Conservation (phyloP, 805 yeast species). For the Cyberlindnera samutprakarnensis region DNA sequence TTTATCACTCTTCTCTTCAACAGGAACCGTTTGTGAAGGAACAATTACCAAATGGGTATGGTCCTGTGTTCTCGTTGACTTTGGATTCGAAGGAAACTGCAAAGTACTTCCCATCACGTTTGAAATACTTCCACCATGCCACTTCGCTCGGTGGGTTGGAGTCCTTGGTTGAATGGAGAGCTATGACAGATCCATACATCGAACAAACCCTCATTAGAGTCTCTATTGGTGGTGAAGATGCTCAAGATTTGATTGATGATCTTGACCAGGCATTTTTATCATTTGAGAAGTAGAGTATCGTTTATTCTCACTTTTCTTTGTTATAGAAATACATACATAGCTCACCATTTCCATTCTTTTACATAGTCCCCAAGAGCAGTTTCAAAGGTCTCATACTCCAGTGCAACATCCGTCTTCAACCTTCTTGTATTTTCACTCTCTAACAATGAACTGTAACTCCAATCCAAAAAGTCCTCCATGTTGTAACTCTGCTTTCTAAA, state of each 20-base stretch:
- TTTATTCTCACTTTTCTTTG: neutral
- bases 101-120: slow-evolving; percentile 50
- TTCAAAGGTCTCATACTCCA: slow-evolving; percentile 54
- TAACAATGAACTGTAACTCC: slow-evolving; percentile 66
- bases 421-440: slow-evolving; percentile 57
- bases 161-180: slow-evolving; percentile 86
- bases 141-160: slow-evolving; percentile 93
- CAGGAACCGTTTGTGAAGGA: slow-evolving; percentile 54
- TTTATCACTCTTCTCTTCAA: slow-evolving; percentile 76
- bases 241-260: slow-evolving; percentile 71
- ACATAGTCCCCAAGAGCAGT: slow-evolving; percentile 20
- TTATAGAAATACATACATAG: neutral
- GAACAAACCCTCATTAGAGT: slow-evolving; percentile 57
- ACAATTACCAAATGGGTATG: slow-evolving; percentile 58
- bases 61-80: slow-evolving; percentile 73
- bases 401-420: slow-evolving; percentile 65
- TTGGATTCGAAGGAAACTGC: slow-evolving; percentile 48
- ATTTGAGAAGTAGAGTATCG: slow-evolving; percentile 7
- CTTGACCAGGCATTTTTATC: slow-evolving; percentile 45
- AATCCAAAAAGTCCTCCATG: slow-evolving; percentile 91
- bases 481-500: slow-evolving; percentile 81
- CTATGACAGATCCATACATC: slow-evolving; percentile 55
- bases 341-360: slow-evolving; percentile 21
- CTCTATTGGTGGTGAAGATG: slow-evolving; percentile 74
- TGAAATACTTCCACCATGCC: slow-evolving; percentile 78